A percentile compares a stretch with the other conserved stretches of the same genome.
Conservation (phyloP, 2,329 filamentous ascomycete species). For the Alternaria panax region DNA sequence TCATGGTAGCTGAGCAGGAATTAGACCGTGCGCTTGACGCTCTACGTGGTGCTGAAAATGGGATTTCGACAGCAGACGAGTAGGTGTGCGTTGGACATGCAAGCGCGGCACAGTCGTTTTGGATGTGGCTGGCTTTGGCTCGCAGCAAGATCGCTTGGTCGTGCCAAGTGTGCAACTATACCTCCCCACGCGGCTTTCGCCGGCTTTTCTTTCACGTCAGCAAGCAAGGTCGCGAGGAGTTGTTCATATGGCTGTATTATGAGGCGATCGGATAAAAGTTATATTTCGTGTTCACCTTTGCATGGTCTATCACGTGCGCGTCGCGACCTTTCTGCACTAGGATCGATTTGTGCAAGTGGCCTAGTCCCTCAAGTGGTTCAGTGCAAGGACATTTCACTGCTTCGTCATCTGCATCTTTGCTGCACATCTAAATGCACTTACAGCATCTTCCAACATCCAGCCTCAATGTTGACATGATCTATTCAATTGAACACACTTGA, state of each 20-base stretch:
- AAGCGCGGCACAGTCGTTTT: neutral
- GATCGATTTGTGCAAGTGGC: neutral
- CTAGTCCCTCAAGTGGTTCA: neutral
- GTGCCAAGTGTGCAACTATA: neutral
- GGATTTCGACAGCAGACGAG: constrained; percentile 1
- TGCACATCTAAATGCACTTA: neutral
- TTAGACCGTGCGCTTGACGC: constrained; percentile 76
- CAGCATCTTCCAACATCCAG: too few relatives aligned
- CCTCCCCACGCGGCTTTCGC: neutral
- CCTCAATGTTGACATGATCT: neutral
- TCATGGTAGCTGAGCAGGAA: constrained; percentile 81
- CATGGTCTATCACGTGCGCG: neutral
- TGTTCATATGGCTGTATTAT: neutral
- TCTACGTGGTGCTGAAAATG: constrained; percentile 57
- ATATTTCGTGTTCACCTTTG: neutral
- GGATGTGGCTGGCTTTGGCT: neutral
- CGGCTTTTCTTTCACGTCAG: neutral
- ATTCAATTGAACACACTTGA: neutral
- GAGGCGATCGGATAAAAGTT: neutral
- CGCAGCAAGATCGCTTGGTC: neutral
- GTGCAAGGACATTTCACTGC: neutral
- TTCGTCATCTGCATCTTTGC: neutral
- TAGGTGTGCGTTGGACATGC: neutral
- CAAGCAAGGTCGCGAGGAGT: neutral
- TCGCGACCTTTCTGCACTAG: neutral